Evolutionary conservation across 192 early-diverging fungal species (phyloP), one percentile per base, ranked within the genome.

Genomic region (Mortierella antarctica): DNA sequence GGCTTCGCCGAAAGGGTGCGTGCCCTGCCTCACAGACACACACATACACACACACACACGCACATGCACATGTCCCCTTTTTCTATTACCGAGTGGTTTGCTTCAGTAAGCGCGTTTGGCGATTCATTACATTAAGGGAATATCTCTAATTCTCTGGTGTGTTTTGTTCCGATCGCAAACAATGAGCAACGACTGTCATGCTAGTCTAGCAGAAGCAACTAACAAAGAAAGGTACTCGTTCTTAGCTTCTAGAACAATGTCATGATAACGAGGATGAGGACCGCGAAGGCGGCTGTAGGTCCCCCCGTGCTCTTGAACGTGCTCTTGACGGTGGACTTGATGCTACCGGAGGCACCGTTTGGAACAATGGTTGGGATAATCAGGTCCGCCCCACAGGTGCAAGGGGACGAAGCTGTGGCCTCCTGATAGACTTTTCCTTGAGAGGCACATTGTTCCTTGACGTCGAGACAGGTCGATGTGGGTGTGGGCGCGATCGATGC

Each of bases 401-500:
- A 78, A 48, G 67, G 55, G 12, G 62, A 41, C 2, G 61, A 65
- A 21, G 50, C 56, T 2, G 75, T 71, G 4, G 67, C 48, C 6
- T 70, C 41, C 21, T 52, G 40, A 21, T 47, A 78, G 31, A 12
- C 62, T 18, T 50, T 63, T n/a, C 75, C 58, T 40, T 78, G 75
- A 10, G 75, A 67, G 21, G 68, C 75, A 66, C 75, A 78, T 23
- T 78, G 75, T 21, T 78, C 62, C 55, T 66, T 47, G 23, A 78
- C 51, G 17, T 78, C 75, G 11, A 59, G 48, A 12, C 75, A 78
- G 12, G 67, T 70, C 57, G 48, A 51, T 41, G 67, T 70, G 6
- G 66, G 67, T 4, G 67, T 52, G 0, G 74, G 46, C 0, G 61
- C 51, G 12, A 56, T 23, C 20, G 74, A 47, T 2, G 62, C 11